A percentile compares a stretch with the other conserved stretches of the same genome.
Conservation (phyloP, 106 monocot species). For the Dactylorhiza incarnata region DNA sequence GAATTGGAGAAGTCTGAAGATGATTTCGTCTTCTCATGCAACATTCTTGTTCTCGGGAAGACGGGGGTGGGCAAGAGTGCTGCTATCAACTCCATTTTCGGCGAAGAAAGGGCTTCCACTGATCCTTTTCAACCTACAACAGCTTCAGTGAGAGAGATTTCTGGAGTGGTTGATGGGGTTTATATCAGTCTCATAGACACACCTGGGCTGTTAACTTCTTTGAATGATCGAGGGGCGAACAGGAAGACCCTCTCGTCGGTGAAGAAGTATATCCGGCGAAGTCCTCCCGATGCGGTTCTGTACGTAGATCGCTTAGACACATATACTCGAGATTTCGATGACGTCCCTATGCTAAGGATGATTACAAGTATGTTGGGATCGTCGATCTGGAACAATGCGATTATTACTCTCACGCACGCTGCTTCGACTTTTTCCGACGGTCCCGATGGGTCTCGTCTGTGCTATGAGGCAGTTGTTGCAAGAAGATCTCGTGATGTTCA, state of each 20-base stretch:
- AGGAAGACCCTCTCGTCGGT: slow-evolving; percentile 50
- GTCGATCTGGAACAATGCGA: slow-evolving; percentile 73
- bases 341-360: slow-evolving; percentile 58
- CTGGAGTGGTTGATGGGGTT: slow-evolving; percentile 60
- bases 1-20: slow-evolving; percentile 50
- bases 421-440: slow-evolving; percentile 66
- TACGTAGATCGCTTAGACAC: slow-evolving; percentile 83
- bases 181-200: slow-evolving; percentile 73
- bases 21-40: slow-evolving; percentile 63
- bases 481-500: slow-evolving; percentile 64
- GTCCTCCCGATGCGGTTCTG: slow-evolving; percentile 79
- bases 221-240: slow-evolving; percentile 58
- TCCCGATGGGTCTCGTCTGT: slow-evolving; percentile 42
- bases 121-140: slow-evolving; percentile 56
- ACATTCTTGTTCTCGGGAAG: slow-evolving; percentile 76
- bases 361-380: slow-evolving; percentile 52
- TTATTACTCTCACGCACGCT: slow-evolving; percentile 70
- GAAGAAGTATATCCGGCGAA: slow-evolving; percentile 65
- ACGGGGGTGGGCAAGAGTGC: slow-evolving; percentile 90
- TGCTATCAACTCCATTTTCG: slow-evolving; percentile 83
- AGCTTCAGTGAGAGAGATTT: slow-evolving; percentile 47
- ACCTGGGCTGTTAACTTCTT: slow-evolving; percentile 64
- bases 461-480: slow-evolving; percentile 46
- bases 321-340: slow-evolving; percentile 70
- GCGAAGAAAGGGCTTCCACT: slow-evolving; percentile 45